Evolutionary conservation across 352 stramenopile genomes (phyloP), one percentile per base, ranked within the genome.

Genomic region (Globisporangium lucens): DNA sequence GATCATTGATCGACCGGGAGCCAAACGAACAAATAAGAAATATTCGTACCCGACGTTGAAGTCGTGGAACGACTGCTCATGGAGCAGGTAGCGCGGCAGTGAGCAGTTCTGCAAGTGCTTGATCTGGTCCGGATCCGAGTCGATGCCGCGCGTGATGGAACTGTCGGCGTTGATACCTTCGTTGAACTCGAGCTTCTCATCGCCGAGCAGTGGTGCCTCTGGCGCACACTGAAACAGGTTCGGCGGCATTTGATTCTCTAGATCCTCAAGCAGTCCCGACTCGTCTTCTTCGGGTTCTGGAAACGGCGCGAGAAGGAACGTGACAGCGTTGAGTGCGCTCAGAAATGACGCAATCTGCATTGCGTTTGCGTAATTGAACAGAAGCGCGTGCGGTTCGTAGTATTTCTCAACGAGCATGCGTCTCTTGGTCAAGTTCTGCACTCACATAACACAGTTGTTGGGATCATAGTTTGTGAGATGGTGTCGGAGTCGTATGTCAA

Each of bases 251-350:
- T 71, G 55, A 3, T 38, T 74, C 52, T 62, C 29, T 61, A 22
- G 20, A 12, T 20, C 63, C 52, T 35, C 47, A 65, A n/a, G 69
- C 43, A 33, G 27, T 2, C 24, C n/a, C 3, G 35, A 24, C 7
- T 57, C 20, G 7, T 74, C 61, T 5, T 62, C 49, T 12, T 47
- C 59, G 9, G 36, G 41, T 10, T 56, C 59, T 13, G 76, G 73
- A 69, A 79, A 76, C 2, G 69, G 76, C 9, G 61, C 66, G 3
- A 90, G 61, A 15, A 85, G 49, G 71, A 91, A 93, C 35, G 78
- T 84, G 56, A 92, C 82, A 2, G 79, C 86, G 36, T 94, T 89
- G 17, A 93, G 65, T 1, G 86, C 86, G 66, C 81, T 90, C 27
- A 94, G 66, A 35, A 87, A 84, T 4, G 84, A 79, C 6, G 78